A percentile compares a stretch with the other conserved stretches of the same genome.
phyloP scores from a whole-genome alignment of 306 rosid genomes.

The Fragaria vesca region DNA sequence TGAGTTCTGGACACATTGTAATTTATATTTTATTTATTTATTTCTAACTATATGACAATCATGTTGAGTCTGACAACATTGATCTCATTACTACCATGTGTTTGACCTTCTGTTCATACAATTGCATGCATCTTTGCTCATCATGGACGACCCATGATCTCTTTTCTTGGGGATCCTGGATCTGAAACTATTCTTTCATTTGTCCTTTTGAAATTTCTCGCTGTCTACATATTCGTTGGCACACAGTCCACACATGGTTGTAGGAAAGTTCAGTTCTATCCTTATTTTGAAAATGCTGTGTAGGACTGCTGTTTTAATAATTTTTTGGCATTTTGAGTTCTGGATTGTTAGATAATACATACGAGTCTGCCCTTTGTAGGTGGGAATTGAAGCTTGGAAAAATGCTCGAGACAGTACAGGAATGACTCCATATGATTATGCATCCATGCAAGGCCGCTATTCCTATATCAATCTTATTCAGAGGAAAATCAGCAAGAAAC shows the following conservation, averaged over 20 bases:
- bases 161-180: neutral
- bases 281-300: neutral
- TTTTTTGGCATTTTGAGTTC: neutral
- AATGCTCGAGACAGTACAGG: constrained; percentile 59
- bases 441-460: constrained; percentile 53
- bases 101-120: constrained; percentile 1
- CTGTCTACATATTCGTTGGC: neutral
- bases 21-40: neutral
- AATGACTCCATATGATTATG: constrained; percentile 67
- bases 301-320: neutral
- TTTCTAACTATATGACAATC: neutral
- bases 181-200: neutral
- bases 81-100: neutral
- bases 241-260: neutral
- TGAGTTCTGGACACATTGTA: constrained; percentile 22
- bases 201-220: neutral
- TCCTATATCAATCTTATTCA: constrained; percentile 72
- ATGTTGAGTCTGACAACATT: neutral
- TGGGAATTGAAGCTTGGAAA: constrained; percentile 86
- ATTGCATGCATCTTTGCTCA: neutral
- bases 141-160: neutral
- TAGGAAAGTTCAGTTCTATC: neutral
- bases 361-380: constrained; percentile 41
- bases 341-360: neutral
- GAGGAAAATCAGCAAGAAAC: constrained; percentile 47